These are phyloP conservation scores for Saccharomyces hybrid DNA, from an alignment of 1,139 yeast species.

Conservation along the genomic window DNA sequence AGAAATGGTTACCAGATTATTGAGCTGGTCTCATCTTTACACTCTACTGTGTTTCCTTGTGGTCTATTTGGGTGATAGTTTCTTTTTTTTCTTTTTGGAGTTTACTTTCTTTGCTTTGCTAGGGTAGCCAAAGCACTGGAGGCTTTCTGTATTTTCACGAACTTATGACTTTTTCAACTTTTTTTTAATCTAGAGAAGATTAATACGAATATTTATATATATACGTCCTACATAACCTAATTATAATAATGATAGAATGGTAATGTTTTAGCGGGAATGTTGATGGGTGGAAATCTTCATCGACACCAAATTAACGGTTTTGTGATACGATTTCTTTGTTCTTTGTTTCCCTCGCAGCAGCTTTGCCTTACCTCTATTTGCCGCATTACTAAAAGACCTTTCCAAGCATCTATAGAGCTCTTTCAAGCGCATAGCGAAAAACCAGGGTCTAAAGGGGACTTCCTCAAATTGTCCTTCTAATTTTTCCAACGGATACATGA, in stretches of 20 bases:
- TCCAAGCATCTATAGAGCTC: background rate
- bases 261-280: background rate
- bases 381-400: background rate
- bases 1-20: constrained; percentile 1
- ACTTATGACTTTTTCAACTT: background rate
- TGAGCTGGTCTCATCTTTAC: background rate
- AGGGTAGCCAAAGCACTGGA: background rate
- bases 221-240: background rate
- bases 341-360: background rate
- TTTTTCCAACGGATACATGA: background rate
- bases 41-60: background rate
- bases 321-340: background rate
- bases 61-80: background rate
- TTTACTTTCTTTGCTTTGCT: background rate
- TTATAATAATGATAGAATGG: background rate
- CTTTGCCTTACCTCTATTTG: constrained; percentile 1
- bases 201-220: background rate
- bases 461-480: background rate
- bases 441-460: background rate
- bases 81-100: background rate
- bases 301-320: background rate
- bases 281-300: background rate
- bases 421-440: background rate
- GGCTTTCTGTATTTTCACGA: background rate
- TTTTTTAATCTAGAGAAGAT: background rate